Conservation (phyloP, 1,284 basidiomycete species). For the Trametes sp. region DNA sequence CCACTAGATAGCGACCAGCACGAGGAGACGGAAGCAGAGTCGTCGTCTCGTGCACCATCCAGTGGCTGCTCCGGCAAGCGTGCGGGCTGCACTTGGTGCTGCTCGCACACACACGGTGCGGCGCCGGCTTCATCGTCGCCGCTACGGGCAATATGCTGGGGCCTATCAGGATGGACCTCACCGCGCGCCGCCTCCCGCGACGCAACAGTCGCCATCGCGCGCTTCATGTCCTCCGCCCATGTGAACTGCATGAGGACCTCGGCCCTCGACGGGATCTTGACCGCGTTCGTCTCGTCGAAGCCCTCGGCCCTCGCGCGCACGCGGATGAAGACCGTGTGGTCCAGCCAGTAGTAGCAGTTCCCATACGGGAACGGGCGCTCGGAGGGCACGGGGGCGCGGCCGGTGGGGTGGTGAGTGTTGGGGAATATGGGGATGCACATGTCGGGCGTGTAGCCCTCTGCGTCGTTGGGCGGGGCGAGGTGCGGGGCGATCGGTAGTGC, state of each 20-base stretch:
- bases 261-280: neutral
- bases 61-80: neutral
- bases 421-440: constrained; percentile 21
- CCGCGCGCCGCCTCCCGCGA: neutral
- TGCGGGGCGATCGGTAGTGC: neutral
- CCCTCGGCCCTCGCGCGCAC: neutral
- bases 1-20: neutral
- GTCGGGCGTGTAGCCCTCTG: constrained; percentile 4
- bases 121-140: neutral
- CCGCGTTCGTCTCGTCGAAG: neutral
- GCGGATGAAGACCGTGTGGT: neutral
- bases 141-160: neutral
- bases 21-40: neutral
- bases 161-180: neutral
- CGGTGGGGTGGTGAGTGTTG: neutral
- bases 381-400: constrained; percentile 3
- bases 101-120: neutral
- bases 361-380: constrained; percentile 13
- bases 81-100: neutral
- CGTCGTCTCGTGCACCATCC: neutral
- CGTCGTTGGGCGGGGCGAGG: neutral
- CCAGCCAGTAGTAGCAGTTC: constrained; percentile 19
- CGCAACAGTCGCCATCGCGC: neutral
- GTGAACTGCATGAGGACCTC: neutral
- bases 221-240: neutral